These are phyloP conservation scores for Suhomyces prunicola DNA, from an alignment of 805 yeast species.

Conservation along the genomic window DNA sequence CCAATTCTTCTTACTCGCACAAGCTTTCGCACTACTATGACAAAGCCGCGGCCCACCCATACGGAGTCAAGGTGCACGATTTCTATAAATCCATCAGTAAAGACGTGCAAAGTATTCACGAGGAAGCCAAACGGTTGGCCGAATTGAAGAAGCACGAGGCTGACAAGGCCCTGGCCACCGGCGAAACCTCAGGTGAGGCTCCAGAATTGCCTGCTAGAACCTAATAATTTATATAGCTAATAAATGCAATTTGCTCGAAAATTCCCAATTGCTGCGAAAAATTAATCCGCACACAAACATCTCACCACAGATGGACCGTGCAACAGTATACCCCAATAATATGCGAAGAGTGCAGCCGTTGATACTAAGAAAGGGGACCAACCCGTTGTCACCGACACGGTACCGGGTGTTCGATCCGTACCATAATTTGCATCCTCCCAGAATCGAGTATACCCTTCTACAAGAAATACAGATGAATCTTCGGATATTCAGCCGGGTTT, in stretches of 20 bases:
- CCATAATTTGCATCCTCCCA: not conserved
- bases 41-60: constrained; percentile 41
- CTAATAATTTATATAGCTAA: not conserved
- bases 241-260: not conserved
- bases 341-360: not conserved
- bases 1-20: constrained; percentile 29
- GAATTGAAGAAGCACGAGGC: constrained; percentile 46
- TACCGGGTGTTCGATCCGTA: not conserved
- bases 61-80: constrained; percentile 58
- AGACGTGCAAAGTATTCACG: constrained; percentile 64
- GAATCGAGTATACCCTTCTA: not conserved
- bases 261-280: not conserved
- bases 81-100: constrained; percentile 56
- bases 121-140: constrained; percentile 70
- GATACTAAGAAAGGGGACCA: not conserved
- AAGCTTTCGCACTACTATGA: constrained; percentile 46
- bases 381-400: not conserved
- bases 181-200: not conserved
- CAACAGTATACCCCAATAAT: not conserved
- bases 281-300: constrained; percentile 3
- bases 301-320: not conserved
- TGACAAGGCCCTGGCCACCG: not conserved
- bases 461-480: not conserved
- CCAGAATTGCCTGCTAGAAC: not conserved
- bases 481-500: not conserved